phyloP scores from a whole-genome alignment of 2,329 filamentous ascomycete species.

The Colletotrichum nymphaeae region DNA sequence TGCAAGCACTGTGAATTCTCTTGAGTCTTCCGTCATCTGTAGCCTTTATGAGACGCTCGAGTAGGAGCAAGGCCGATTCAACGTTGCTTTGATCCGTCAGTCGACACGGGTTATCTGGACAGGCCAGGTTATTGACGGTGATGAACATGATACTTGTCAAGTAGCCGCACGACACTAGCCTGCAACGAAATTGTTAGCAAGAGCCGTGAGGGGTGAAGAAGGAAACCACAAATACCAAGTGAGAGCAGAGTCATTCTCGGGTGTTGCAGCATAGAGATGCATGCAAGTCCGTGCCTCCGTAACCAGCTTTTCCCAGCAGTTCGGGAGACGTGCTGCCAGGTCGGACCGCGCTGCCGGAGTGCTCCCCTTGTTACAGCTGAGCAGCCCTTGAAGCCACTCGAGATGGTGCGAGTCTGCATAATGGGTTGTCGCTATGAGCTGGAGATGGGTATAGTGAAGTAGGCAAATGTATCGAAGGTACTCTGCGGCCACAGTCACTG shows the following conservation, averaged over 20 bases:
- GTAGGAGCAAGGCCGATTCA: constrained; percentile 13
- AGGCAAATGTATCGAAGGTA: constrained; percentile 14
- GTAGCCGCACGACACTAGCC: constrained; percentile 29
- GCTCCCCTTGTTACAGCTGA: constrained; percentile 5
- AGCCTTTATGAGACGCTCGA: constrained; percentile 8
- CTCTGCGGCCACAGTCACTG: neutral
- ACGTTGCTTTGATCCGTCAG: constrained; percentile 27
- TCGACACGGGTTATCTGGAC: neutral
- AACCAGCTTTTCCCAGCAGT: constrained; percentile 28
- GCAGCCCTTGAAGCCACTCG: constrained; percentile 15
- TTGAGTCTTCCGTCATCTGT: constrained; percentile 16
- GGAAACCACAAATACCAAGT: constrained; percentile 15
- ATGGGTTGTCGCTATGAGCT: constrained; percentile 19
- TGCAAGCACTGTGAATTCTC: constrained; percentile 17
- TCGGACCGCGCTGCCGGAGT: neutral
- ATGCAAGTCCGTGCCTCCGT: constrained; percentile 20
- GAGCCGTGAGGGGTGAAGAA: no score
- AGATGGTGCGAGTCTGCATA: constrained; percentile 24
- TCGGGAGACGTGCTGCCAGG: neutral
- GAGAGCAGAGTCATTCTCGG: constrained; percentile 14
- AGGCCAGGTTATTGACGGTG: constrained; percentile 24
- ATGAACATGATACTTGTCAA: constrained; percentile 32
- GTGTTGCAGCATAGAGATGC: constrained; percentile 25
- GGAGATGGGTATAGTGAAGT: constrained; percentile 29
- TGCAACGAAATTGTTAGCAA: neutral